Evolutionary conservation across 805 yeast genomes (phyloP), one percentile per base, ranked within the genome.

Genomic region (Wickerhamiella azyma): DNA sequence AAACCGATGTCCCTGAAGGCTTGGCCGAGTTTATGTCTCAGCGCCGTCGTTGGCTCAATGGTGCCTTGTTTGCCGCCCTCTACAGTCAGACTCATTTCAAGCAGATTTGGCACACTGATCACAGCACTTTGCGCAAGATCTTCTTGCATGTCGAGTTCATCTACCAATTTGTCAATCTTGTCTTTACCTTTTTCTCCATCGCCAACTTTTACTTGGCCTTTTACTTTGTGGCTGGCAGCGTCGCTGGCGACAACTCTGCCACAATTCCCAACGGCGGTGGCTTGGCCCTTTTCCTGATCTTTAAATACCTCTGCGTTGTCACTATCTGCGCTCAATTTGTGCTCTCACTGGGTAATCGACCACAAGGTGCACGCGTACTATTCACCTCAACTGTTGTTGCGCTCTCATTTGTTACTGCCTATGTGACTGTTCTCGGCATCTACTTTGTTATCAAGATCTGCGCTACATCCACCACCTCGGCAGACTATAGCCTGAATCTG

Each of bases 1-100:
- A 88, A 62, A 89, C 97, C 1, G 97, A 89, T 74, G 95, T 86
- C 43, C 97, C 97, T 7, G 96, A 88, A 58, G 70, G 73, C n/a
- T 72, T 88, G 38, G 81, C 95, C n/a, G 97, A 92, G 59, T 85
- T 92, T 59, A 84, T 89, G 45, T 76, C 92, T 47, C 98, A 89
- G 67, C 80, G 98, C 68, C 81, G 98, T 68, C 79, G 98, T 70
- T 89, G 98, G 98, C 73, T 89, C 50, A 89, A 89, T 63, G 99
- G 99, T 61, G 94, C 98, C 2, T 75, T 92, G 59, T 92, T 92
- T 67, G 97, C 99, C 0, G 97, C 97, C 3, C 69, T 88, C 46
- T 92, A 82, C 61, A 79, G 96, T 2, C 84, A 84, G 52, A 59
- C 83, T 47, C 94, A 88, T 60, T 85, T 88, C 72, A 72, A 77